Conservation (phyloP, 2,329 filamentous ascomycete genomes). For the Fusarium duplospermum region DNA sequence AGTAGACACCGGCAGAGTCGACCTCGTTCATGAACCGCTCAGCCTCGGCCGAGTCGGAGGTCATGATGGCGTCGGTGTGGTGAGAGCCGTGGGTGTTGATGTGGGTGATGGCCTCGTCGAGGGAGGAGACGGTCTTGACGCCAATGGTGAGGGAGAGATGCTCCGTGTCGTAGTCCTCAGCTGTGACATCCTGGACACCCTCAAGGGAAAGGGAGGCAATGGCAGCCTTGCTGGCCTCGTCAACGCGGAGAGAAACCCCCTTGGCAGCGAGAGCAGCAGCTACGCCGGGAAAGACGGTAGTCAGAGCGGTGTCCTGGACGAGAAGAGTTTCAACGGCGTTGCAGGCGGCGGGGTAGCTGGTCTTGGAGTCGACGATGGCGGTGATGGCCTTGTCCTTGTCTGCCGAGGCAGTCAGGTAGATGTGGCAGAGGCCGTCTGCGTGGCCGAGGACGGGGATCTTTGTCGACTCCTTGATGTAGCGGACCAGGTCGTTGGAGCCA, state of each 20-base stretch:
- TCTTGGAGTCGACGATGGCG: constrained; percentile 91
- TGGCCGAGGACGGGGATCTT: constrained; percentile 97
- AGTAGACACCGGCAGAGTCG: constrained; percentile 93
- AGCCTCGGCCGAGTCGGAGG: constrained; percentile 73
- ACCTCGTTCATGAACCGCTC: constrained; percentile 86
- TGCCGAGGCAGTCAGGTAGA: constrained; percentile 85
- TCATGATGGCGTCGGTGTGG: constrained; percentile 94
- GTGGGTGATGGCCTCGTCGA: constrained; percentile 82
- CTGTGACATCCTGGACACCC: constrained; percentile 72
- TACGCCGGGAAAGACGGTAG: constrained; percentile 75
- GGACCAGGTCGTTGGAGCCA: constrained; percentile 89
- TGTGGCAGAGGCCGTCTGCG: constrained; percentile 90
- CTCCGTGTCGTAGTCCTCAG: constrained; percentile 86
- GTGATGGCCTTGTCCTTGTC: constrained; percentile 77
- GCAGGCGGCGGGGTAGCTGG: constrained; percentile 93
- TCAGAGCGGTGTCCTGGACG: constrained; percentile 78
- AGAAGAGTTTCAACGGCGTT: constrained; percentile 94
- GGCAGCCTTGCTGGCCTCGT: constrained; percentile 73
- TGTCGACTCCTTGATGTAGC: constrained; percentile 89
- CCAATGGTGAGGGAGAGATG: constrained; percentile 88
- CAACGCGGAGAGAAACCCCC: constrained; percentile 87
- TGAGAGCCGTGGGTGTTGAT: constrained; percentile 94
- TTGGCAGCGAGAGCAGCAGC: constrained; percentile 79
- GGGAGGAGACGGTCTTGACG: constrained; percentile 78
- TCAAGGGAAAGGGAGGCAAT: constrained; percentile 60